phyloP scores from a whole-genome alignment of 176 grass and related monocot genomes.

The Aegilops longissima region DNA sequence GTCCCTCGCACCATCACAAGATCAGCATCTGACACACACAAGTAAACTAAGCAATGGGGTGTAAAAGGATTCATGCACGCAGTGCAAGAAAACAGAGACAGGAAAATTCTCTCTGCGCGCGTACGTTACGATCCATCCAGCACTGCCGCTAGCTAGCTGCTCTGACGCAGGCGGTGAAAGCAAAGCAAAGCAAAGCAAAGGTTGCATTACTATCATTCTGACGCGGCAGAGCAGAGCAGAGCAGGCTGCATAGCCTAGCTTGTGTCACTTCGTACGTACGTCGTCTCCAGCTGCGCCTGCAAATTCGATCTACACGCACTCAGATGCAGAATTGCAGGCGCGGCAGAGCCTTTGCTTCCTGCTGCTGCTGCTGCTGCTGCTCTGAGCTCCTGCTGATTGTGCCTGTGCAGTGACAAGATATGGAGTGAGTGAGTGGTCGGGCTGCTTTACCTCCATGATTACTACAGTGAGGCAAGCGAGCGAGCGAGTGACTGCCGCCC shows the following conservation, averaged over 20 bases:
- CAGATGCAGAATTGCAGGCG: neutral
- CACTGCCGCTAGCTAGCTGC: neutral
- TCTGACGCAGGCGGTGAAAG: neutral
- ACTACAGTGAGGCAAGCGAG: neutral
- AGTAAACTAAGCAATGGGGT: too few species aligned
- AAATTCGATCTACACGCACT: neutral
- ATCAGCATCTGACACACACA: too few species aligned
- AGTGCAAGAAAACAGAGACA: conserved; percentile 15
- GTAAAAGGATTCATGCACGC: too few species aligned
- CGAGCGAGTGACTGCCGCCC: neutral
- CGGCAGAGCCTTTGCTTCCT: neutral
- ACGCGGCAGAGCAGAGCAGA: neutral
- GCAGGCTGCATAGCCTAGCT: neutral
- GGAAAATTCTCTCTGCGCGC: conserved; percentile 7
- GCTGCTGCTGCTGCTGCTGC: neutral
- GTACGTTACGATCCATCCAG: neutral
- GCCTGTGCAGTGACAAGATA: neutral
- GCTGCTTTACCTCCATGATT: conserved; percentile 14
- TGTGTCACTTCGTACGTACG: neutral
- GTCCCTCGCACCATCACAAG: too few species aligned
- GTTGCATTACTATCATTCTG: neutral
- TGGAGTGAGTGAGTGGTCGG: neutral
- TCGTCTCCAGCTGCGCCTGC: neutral
- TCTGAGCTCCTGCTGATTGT: neutral
- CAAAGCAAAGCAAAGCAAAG: neutral